Conservation (phyloP, 306 rosid species). For the Acacia melanoxylon region DNA sequence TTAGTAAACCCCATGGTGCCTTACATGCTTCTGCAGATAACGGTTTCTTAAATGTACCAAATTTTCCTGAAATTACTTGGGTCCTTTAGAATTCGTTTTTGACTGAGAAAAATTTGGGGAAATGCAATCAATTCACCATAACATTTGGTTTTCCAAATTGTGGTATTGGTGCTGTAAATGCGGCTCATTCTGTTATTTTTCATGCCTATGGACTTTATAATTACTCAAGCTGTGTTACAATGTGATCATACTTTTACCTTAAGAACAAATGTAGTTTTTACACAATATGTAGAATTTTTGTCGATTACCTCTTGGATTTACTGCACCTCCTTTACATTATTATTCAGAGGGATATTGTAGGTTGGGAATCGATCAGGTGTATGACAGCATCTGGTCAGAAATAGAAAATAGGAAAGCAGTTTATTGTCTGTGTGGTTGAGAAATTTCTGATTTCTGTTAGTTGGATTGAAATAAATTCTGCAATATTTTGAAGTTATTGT, state of each 20-base stretch:
- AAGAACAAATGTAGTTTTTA: background rate
- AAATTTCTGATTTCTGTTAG: background rate
- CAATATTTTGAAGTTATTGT: background rate
- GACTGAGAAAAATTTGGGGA: background rate
- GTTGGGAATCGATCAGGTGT: background rate
- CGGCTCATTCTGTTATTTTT: background rate
- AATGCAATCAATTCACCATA: background rate
- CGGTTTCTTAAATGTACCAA: background rate
- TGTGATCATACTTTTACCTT: background rate
- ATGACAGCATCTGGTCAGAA: background rate
- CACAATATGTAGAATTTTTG: background rate
- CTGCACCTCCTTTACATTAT: conserved; percentile 24
- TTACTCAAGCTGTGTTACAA: background rate
- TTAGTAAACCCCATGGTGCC: conserved; percentile 14
- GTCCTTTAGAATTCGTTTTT: conserved; percentile 4
- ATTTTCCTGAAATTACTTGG: conserved; percentile 11
- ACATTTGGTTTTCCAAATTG: background rate
- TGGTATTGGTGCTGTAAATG: background rate
- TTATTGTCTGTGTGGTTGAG: background rate
- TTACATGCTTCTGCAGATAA: background rate
- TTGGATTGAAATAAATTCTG: background rate
- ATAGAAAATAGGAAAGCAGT: conserved; percentile 10
- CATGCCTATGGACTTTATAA: background rate
- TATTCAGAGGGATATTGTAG: background rate
- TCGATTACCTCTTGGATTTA: background rate